Conservation (phyloP, 2,329 filamentous ascomycete species). For the Cercospora brassicicola region DNA sequence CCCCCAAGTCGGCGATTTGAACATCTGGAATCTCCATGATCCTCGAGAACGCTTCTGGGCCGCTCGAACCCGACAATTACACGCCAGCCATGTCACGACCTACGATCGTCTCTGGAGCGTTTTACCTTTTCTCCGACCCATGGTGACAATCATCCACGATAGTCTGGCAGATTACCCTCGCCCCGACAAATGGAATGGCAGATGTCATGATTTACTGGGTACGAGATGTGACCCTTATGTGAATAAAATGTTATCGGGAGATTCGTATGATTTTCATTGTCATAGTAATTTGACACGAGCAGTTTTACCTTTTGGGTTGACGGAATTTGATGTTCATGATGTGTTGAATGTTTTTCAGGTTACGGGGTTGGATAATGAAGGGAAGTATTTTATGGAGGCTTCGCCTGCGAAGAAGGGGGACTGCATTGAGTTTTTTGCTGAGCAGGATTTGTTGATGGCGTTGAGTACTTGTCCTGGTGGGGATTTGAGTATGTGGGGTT, state of each 20-base stretch:
- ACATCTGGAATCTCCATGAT: conserved; percentile 76
- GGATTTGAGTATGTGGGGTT: conserved; percentile 79
- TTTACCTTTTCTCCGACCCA: conserved; percentile 72
- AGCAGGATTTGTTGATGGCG: conserved; percentile 70
- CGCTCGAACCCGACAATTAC: conserved; percentile 72
- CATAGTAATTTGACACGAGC: conserved; percentile 78
- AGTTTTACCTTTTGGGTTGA: conserved; percentile 65
- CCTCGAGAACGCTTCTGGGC: conserved; percentile 83
- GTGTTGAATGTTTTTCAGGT: conserved; percentile 86
- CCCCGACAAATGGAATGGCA: conserved; percentile 57
- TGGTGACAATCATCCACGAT: conserved; percentile 68
- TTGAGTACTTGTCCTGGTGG: conserved; percentile 74
- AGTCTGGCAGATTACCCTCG: conserved; percentile 52
- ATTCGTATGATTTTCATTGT: conserved; percentile 77
- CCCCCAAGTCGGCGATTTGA: conserved; percentile 79
- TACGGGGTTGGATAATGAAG: conserved; percentile 70
- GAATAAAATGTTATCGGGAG: conserved; percentile 69
- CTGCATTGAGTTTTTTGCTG: conserved; percentile 75
- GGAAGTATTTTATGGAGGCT: conserved; percentile 73
- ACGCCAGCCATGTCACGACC: conserved; percentile 66
- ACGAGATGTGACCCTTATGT: conserved; percentile 85
- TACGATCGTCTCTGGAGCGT: conserved; percentile 76
- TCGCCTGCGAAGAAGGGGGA: conserved; percentile 58
- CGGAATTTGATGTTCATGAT: conserved; percentile 76
- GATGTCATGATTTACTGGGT: conserved; percentile 74